Conservation (phyloP, 2,329 filamentous ascomycete genomes). For the Ilyonectria sp. region DNA sequence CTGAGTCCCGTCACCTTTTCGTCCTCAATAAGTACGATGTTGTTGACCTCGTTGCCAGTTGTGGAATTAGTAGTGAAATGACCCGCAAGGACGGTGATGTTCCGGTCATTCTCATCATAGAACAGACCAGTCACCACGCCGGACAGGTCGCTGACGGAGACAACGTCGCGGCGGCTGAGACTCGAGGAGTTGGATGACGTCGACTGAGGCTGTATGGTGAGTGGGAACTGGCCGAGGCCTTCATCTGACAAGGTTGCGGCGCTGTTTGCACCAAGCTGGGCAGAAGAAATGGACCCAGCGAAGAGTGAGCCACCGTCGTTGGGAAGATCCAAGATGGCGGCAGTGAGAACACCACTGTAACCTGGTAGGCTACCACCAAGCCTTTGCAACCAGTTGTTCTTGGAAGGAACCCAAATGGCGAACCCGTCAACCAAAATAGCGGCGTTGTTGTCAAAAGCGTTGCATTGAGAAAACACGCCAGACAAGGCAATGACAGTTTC, state of each 20-base stretch:
- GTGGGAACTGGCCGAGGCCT: conserved; percentile 69
- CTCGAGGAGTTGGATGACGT: conserved; percentile 53
- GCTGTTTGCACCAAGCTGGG: conserved; percentile 80
- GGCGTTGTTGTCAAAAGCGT: conserved; percentile 75
- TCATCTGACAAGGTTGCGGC: conserved; percentile 75
- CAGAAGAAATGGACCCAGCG: conserved; percentile 86
- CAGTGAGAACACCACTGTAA: conserved; percentile 81
- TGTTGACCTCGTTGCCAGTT: conserved; percentile 81
- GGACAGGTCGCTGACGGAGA: conserved; percentile 60
- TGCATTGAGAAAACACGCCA: conserved; percentile 83
- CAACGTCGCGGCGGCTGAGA: conserved; percentile 63
- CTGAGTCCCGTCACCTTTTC: conserved; percentile 82
- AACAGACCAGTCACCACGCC: conserved; percentile 87
- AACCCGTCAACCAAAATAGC: conserved; percentile 80
- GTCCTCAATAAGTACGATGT: conserved; percentile 86
- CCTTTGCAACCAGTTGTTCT: conserved; percentile 89
- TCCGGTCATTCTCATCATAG: conserved; percentile 78
- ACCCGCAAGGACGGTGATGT: conserved; percentile 90
- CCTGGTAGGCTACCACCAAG: conserved; percentile 75
- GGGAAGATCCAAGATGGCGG: conserved; percentile 76
- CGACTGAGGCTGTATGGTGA: conserved; percentile 64
- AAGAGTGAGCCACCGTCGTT: conserved; percentile 77
- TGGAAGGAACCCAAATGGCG: conserved; percentile 91
- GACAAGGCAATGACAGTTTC: conserved; percentile 86
- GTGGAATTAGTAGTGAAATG: conserved; percentile 82